Evolutionary conservation across 495 filamentous ascomycete species (phyloP).

Genomic region (Lichenothelia convexa): DNA sequence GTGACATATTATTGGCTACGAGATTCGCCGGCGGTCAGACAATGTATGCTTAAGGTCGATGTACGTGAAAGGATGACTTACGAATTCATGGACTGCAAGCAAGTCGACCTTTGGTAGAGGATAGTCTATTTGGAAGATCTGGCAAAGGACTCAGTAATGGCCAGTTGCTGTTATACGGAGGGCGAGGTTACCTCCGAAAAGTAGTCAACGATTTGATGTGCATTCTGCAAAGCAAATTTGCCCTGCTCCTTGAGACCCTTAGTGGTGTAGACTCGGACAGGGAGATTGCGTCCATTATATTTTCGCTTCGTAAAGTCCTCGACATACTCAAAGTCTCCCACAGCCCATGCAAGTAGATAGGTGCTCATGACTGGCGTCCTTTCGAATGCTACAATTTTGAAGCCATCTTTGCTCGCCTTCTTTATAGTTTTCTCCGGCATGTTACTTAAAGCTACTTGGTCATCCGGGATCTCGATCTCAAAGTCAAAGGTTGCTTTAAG

Average conservation of each 20-base stretch:
- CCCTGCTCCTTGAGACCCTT: constrained; percentile 78
- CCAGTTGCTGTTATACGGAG: background rate
- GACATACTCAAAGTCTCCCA: constrained; percentile 92
- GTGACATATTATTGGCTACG: constrained; percentile 19
- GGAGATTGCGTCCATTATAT: constrained; percentile 75
- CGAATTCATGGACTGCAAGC: constrained; percentile 92
- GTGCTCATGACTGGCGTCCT: constrained; percentile 87
- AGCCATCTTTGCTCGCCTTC: constrained; percentile 36
- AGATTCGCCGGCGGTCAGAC: constrained; percentile 3
- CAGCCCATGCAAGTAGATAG: constrained; percentile 83
- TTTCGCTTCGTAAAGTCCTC: constrained; percentile 73
- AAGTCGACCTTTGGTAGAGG: constrained; percentile 91
- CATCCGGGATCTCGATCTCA: constrained; percentile 71
- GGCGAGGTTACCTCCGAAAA: constrained; percentile 51
- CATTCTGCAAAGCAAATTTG: constrained; percentile 67
- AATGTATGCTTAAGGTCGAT: background rate
- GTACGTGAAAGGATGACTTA: constrained; percentile 22
- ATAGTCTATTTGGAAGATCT: constrained; percentile 82
- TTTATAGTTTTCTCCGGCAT: constrained; percentile 65
- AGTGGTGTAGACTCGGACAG: constrained; percentile 92
- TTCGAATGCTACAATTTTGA: constrained; percentile 71
- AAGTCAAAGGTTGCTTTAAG: constrained; percentile 92
- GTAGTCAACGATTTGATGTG: constrained; percentile 76
- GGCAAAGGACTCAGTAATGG: constrained; percentile 2
- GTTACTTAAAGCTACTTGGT: constrained; percentile 77